These are phyloP conservation scores for Capsicum chinense DNA, from an alignment of 257 asterid species.

Conservation along the genomic window DNA sequence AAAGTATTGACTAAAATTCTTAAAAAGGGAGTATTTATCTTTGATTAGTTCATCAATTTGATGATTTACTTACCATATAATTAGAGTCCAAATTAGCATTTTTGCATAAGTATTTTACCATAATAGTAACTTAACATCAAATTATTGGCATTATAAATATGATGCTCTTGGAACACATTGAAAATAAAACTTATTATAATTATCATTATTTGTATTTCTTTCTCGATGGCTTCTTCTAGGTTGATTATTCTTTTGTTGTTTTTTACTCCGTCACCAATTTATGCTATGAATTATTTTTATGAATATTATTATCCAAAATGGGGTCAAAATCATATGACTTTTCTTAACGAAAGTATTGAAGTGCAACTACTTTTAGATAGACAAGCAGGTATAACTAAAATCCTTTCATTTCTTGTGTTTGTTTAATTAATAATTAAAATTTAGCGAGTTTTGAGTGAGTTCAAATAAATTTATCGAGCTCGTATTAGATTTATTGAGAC, in stretches of 20 bases:
- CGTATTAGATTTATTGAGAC: no score
- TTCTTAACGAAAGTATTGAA: not conserved
- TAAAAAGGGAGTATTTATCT: no score
- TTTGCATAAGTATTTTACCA: not conserved
- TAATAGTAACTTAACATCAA: not conserved
- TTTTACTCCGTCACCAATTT: not conserved
- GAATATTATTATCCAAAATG: not conserved
- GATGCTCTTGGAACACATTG: not conserved
- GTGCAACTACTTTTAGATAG: slow-evolving; percentile 20
- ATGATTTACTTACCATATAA: not conserved
- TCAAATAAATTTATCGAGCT: no score
- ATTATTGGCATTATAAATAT: slow-evolving; percentile 12
- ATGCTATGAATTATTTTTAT: slow-evolving; percentile 2
- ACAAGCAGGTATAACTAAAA: not conserved
- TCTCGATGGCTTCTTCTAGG: not conserved
- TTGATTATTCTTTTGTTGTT: not conserved
- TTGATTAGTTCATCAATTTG: not conserved
- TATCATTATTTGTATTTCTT: slow-evolving; percentile 3
- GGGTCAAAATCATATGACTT: slow-evolving; percentile 20
- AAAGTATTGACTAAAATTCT: no score
- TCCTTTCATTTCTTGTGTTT: not conserved
- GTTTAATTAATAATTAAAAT: not conserved
- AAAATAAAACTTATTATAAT: not conserved
- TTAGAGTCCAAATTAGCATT: not conserved
- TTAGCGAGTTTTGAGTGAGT: not conserved